A percentile compares a stretch with the other conserved stretches of the same genome.
Conservation (phyloP, 805 yeast genomes). For the Hanseniaspora lindneri region DNA sequence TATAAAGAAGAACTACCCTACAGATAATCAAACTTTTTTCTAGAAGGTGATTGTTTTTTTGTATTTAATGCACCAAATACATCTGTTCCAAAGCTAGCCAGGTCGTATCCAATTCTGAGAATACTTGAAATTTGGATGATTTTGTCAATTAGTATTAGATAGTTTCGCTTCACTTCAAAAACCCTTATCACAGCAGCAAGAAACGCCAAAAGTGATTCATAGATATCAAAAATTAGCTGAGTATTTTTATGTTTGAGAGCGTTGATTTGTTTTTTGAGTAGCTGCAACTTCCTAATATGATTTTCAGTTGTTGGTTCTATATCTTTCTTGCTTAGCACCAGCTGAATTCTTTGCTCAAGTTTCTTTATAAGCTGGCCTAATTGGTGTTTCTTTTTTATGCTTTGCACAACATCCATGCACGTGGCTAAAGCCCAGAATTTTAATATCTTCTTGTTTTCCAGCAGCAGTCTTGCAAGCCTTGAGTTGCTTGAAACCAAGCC, state of each 20-base stretch:
- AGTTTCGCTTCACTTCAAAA: background rate
- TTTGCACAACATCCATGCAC: background rate
- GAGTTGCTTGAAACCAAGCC: constrained; percentile 1
- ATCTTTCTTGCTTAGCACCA: background rate
- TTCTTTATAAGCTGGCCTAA: background rate
- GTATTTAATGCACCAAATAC: background rate
- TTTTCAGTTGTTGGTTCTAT: background rate
- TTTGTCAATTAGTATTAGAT: background rate
- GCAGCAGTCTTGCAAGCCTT: background rate
- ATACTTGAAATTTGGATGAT: background rate
- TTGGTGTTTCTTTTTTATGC: background rate
- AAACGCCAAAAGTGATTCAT: background rate
- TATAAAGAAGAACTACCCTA: background rate
- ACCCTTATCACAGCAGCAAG: background rate
- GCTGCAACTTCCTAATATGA: background rate
- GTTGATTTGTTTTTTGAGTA: background rate
- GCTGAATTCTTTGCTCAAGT: background rate
- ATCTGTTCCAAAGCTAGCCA: background rate
- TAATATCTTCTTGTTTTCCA: background rate
- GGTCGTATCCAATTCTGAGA: background rate
- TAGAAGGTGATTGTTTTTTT: background rate
- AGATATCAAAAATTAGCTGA: background rate
- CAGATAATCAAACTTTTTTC: background rate
- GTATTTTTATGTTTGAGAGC: background rate
- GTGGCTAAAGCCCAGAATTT: constrained; percentile 5